A percentile compares a stretch with the other conserved stretches of the same genome.
These are phyloP conservation scores for Atkinsonella hypoxylon DNA, from an alignment of 2,329 filamentous ascomycete species.

Conservation along the genomic window DNA sequence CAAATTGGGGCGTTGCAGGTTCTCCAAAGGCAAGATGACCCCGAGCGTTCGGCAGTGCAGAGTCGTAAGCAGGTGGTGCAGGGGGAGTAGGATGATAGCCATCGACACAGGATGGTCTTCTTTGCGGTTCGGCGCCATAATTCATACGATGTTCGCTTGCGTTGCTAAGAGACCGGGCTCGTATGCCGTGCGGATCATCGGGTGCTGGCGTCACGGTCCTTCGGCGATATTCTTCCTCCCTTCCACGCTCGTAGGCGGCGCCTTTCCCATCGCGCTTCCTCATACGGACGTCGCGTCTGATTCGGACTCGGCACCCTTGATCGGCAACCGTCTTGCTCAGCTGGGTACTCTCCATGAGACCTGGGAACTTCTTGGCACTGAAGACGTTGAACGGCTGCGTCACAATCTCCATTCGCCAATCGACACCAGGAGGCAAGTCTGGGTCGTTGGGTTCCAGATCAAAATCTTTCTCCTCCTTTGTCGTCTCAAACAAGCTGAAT, in stretches of 20 bases:
- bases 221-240: constrained; percentile 51
- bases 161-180: constrained; percentile 49
- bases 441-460: constrained; percentile 40
- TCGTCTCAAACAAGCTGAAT: constrained; percentile 89
- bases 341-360: constrained; percentile 76
- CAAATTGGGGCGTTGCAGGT: constrained; percentile 21
- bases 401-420: constrained; percentile 83
- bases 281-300: constrained; percentile 88
- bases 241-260: constrained; percentile 36
- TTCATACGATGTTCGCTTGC: constrained; percentile 37
- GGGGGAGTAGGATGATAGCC: constrained; percentile 26
- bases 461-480: constrained; percentile 72
- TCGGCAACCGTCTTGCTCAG: constrained; percentile 87
- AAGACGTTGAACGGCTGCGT: constrained; percentile 78
- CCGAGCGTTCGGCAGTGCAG: constrained; percentile 12
- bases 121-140: constrained; percentile 27
- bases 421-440: constrained; percentile 46
- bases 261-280: constrained; percentile 67
- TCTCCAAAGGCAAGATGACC: constrained; percentile 25
- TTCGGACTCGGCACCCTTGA: constrained; percentile 92
- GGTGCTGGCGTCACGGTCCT: constrained; percentile 24
- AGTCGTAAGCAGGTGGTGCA: constrained; percentile 22
- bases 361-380: constrained; percentile 98
- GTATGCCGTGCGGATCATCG: constrained; percentile 23
- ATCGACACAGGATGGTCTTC: constrained; percentile 37